Evolutionary conservation across 352 stramenopile species (phyloP), one percentile per base, ranked within the genome.

Genomic region (Phytopythium sindhum): DNA sequence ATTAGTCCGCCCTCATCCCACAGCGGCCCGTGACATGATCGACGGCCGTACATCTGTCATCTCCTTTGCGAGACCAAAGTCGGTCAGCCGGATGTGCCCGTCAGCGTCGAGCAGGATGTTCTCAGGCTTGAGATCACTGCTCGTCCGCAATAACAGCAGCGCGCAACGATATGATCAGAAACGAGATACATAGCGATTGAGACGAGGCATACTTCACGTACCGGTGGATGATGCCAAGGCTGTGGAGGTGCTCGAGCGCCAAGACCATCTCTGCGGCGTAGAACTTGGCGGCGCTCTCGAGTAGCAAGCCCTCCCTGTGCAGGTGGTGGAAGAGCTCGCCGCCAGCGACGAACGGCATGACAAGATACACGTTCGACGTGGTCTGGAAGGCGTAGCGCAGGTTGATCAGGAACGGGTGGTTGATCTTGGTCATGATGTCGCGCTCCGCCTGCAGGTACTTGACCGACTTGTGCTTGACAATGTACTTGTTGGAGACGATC

Each of bases 401-500:
- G 66, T 76, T 89, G 60, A 93, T 88, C 7, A 95, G 59, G 66
- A 95, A 95, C 53, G 86, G 86, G 55, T 95, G 86, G 60, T 83
- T 84, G 63, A 95, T 89, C 74, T 93, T 91, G 61, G 83, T 91
- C 85, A 95, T 93, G 53, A 93, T 93, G 64, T 93, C 83, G 45
- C 86, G 75, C 69, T 95, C 86, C 2, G 84, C 80, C 60, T 93
- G 83, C 29, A 93, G 60, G 59, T 92, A 91, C 60, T 76, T 69
- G 51, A 93, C 70, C 37, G 84, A 92, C 57, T 93, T 93, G 68
- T 91, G 77, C 73, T 95, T 87, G 62, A 93, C 81, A 44, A 95
- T 81, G 70, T 89, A 91, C 72, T 92, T 90, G 69, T 92, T 92
- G 45, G 75, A 89, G 41, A 94, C 82, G 66, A 94, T 91, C 80